These are phyloP conservation scores for Auriscalpium vulgare DNA, from an alignment of 768 basidiomycete genomes.

Conservation along the genomic window DNA sequence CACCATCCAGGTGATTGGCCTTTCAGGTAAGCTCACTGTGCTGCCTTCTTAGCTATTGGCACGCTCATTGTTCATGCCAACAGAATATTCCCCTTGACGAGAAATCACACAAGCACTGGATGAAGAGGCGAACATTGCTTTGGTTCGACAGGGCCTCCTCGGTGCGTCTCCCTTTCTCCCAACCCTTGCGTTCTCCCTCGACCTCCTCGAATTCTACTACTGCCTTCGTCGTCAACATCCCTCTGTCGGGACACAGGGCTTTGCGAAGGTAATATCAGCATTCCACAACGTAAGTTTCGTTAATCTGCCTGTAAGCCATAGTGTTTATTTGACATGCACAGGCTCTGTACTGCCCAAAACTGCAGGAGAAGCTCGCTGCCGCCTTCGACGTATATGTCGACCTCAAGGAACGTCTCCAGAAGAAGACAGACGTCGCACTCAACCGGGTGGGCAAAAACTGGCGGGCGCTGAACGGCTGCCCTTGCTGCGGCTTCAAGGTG, in stretches of 20 bases:
- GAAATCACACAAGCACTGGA: not conserved
- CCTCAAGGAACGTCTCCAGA: not conserved
- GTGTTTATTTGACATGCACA: too few relatives aligned
- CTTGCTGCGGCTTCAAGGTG: not conserved
- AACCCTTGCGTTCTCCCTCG: not conserved
- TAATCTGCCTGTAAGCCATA: too few relatives aligned
- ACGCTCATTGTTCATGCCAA: too few relatives aligned
- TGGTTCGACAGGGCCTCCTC: not conserved
- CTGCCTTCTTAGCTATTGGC: too few relatives aligned
- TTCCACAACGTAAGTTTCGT: not conserved
- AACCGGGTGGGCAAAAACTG: not conserved
- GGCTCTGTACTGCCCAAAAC: not conserved
- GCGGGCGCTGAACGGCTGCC: not conserved
- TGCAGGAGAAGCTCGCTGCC: not conserved
- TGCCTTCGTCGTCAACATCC: not conserved
- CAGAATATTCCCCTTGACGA: too few relatives aligned
- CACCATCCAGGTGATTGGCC: not conserved
- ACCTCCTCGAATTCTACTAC: not conserved
- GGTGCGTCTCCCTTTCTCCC: not conserved
- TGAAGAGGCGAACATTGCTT: not conserved
- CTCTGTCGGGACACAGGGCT: not conserved
- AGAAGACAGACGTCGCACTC: not conserved
- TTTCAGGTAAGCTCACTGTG: not conserved
- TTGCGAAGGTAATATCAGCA: not conserved
- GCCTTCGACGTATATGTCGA: not conserved